Conservation (phyloP, 1,139 yeast genomes). For the Lodderomyces beijingensis region DNA sequence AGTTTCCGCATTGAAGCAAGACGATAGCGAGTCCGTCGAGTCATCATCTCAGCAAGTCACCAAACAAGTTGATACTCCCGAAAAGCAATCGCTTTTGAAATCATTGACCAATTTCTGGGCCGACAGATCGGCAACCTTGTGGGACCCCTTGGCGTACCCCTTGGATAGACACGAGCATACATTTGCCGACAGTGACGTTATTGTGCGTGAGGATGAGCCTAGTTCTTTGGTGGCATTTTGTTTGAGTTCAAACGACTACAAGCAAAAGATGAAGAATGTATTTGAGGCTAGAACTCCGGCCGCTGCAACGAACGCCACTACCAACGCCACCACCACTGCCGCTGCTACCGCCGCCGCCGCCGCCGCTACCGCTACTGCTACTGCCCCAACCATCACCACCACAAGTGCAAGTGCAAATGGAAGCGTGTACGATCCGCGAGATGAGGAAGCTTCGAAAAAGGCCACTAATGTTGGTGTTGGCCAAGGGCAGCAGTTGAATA, state of each 20-base stretch:
- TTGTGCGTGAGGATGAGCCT: slow-evolving; percentile 96
- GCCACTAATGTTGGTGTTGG: neutral
- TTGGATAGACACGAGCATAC: slow-evolving; percentile 78
- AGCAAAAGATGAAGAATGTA: slow-evolving; percentile 52
- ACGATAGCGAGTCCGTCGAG: slow-evolving; percentile 7
- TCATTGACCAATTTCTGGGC: slow-evolving; percentile 95
- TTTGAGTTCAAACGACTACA: slow-evolving; percentile 77
- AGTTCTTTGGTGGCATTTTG: slow-evolving; percentile 93
- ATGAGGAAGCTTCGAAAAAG: neutral
- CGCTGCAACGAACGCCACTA: neutral
- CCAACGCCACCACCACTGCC: slow-evolving; percentile 5
- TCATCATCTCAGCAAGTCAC: slow-evolving; percentile 4
- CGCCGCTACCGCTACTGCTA: no score
- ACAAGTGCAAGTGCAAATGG: no score
- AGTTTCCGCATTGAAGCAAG: slow-evolving; percentile 9
- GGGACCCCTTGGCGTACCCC: slow-evolving; percentile 92
- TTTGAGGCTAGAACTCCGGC: slow-evolving; percentile 14
- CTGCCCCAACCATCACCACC: no score
- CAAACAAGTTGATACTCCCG: slow-evolving; percentile 33
- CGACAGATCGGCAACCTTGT: slow-evolving; percentile 89
- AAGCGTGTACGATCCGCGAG: neutral
- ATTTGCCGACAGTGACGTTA: slow-evolving; percentile 89
- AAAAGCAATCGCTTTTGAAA: slow-evolving; percentile 72
- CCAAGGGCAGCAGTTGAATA: slow-evolving; percentile 2
- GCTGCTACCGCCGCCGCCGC: slow-evolving; percentile 9